Evolutionary conservation across 2,329 filamentous ascomycete genomes (phyloP), one percentile per base, ranked within the genome.

Genomic region (Chaetomium sp.): DNA sequence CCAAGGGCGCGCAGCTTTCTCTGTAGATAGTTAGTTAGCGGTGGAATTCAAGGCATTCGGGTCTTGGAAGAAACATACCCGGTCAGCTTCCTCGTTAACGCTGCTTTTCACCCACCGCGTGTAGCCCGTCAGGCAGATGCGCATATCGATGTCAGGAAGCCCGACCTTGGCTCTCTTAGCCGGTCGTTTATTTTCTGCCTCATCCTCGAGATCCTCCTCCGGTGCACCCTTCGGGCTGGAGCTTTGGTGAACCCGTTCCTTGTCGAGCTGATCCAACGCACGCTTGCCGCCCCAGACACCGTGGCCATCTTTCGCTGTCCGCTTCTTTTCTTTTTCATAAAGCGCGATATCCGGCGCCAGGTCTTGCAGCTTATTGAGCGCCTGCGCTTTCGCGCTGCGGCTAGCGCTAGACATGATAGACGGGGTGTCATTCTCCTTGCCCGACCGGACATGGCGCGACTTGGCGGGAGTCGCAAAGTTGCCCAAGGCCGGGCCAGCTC

Each of bases 271-370:
- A 53, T 85, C 79, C 2, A 81, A 78, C 1, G 83, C 83, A 49
- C 82, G 76, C 65, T 84, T 85, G 27, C 83, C 83, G 32, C 84
- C 83, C 77, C 82, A 86, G 0, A 78, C 75, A 1, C 72, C 73
- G 50, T 75, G 76, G 1, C 71, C 72, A 49, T 75, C 71, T 60
- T 79, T 82, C 59, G 68, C 66, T 6, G 74, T 71, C 19, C 94
- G 84, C 74, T 95, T 96, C 75, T 82, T 90, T 72, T 99, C 94
- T 68, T 94, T 96, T 67, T 97, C 88, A 66, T 94, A 99, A 36
- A 95, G 75, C 2, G 86, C 87, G 66, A 97, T 91, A 67, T 99
- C 94, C 0, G 86, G 81, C 0, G 89, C 91, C 55, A 92, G 76
- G 38, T 82, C 80, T 53, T 94, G 89, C 6, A 97, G 74, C 61